phyloP scores from a whole-genome alignment of 2,329 filamentous ascomycete species.

The Aureobasidium sp. region DNA sequence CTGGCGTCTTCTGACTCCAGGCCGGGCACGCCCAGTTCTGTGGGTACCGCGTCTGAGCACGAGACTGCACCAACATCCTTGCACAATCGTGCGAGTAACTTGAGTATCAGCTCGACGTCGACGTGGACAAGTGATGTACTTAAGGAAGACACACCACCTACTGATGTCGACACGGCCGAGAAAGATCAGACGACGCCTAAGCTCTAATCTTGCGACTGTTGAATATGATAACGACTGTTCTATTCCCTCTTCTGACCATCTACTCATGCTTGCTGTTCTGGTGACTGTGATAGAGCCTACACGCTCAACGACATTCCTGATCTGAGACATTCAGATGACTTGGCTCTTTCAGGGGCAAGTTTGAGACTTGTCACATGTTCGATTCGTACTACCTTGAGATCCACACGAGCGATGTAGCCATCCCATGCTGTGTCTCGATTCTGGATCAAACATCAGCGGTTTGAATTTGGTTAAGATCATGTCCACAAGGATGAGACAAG shows the following conservation, averaged over 20 bases:
- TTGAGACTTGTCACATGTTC: not conserved
- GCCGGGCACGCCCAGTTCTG: not conserved
- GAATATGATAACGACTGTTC: slow-evolving; percentile 5
- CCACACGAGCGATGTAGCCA: not conserved
- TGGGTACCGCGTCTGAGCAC: not conserved
- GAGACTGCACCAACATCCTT: not conserved
- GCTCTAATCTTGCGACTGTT: not conserved
- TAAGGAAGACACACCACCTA: slow-evolving; percentile 17
- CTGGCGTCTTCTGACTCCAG: slow-evolving; percentile 13
- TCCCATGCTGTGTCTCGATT: not conserved
- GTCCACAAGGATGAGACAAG: not conserved
- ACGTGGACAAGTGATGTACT: slow-evolving; percentile 14
- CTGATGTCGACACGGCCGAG: slow-evolving; percentile 14
- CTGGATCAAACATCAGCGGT: not conserved
- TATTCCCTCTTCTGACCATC: not conserved
- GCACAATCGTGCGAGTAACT: slow-evolving; percentile 16
- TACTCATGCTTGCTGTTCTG: not conserved
- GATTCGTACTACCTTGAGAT: not conserved
- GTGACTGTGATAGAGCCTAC: not conserved
- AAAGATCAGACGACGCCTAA: slow-evolving; percentile 5
- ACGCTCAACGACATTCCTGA: not conserved
- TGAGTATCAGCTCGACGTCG: slow-evolving; percentile 15
- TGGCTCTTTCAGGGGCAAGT: not conserved
- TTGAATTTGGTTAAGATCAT: not conserved
- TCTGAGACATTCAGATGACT: not conserved